Percentiles rank a stretch among this genome's conserved stretches.
phyloP scores from a whole-genome alignment of 176 grass and related monocot genomes.

The Aechmea fasciata region DNA sequence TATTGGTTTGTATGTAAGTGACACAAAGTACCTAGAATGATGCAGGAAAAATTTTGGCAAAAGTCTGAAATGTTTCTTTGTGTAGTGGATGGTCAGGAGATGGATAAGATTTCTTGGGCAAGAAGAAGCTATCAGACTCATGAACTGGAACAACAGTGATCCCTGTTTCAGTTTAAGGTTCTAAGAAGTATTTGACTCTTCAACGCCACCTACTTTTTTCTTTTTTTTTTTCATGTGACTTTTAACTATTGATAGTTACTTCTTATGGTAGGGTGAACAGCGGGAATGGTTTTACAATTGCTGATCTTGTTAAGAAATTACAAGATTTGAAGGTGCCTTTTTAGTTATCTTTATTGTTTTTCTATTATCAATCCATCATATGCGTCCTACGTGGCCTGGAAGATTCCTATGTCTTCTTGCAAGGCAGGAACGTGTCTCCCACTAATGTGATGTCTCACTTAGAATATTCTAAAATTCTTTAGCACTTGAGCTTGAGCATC shows the following conservation, averaged over 20 bases:
- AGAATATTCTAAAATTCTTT: too few relatives aligned
- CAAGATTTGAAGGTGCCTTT: slow-evolving; percentile 57
- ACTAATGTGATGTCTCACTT: too few relatives aligned
- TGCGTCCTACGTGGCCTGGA: too few relatives aligned
- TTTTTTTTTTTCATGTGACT: slow-evolving; percentile 15
- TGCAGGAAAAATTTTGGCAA: neutral
- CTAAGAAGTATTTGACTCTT: slow-evolving; percentile 14
- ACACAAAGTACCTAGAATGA: neutral
- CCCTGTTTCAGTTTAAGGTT: slow-evolving; percentile 87
- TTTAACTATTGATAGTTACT: slow-evolving; percentile 9
- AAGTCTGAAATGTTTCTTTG: neutral
- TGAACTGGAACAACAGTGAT: slow-evolving; percentile 90
- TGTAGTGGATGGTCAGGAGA: slow-evolving; percentile 97
- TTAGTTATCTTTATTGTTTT: slow-evolving; percentile 27
- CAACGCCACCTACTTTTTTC: slow-evolving; percentile 16
- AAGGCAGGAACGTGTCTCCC: too few relatives aligned
- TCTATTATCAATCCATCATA: neutral
- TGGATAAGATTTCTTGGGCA: slow-evolving; percentile 68
- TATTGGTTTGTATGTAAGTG: neutral
- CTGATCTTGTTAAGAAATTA: slow-evolving; percentile 54
- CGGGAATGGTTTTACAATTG: slow-evolving; percentile 67
- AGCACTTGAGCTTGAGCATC: too few relatives aligned
- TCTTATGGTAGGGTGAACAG: slow-evolving; percentile 63
- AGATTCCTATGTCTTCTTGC: too few relatives aligned
- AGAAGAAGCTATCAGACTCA: slow-evolving; percentile 80